A percentile compares a stretch with the other conserved stretches of the same genome.
Evolutionary conservation across 2,329 filamentous ascomycete species (phyloP).

Genomic region (Peltaster fructicola): DNA sequence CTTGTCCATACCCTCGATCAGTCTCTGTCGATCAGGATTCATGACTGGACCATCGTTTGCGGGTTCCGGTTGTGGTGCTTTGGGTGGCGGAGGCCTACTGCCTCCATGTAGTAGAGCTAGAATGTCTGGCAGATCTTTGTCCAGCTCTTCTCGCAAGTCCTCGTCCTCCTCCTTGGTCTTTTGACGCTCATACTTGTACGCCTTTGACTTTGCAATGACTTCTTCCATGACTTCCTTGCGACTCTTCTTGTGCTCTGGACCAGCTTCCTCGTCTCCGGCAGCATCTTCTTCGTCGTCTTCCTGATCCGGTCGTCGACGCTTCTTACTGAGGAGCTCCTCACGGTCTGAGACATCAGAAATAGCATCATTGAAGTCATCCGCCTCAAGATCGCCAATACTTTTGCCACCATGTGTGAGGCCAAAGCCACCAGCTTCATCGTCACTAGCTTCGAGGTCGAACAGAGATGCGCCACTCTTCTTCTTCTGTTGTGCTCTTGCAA

Average conservation of each 20-base stretch:
- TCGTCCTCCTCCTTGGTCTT: constrained; percentile 85
- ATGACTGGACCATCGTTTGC: constrained; percentile 24
- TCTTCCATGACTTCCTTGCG: constrained; percentile 98
- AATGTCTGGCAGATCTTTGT: constrained; percentile 65
- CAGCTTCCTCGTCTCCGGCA: constrained; percentile 26
- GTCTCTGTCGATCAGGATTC: constrained; percentile 44
- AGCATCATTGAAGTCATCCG: constrained; percentile 42
- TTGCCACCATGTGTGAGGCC: constrained; percentile 62
- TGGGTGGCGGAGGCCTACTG: constrained; percentile 24
- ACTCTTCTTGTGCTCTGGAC: constrained; percentile 55
- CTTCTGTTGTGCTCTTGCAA: constrained; percentile 70
- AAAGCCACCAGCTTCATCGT: constrained; percentile 31
- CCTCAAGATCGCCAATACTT: constrained; percentile 54
- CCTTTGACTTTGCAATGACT: constrained; percentile 90
- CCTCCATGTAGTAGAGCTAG: constrained; percentile 50
- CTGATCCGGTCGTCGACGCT: constrained; percentile 21
- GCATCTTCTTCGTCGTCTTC: constrained; percentile 30
- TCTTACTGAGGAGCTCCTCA: constrained; percentile 23
- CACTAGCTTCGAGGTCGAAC: constrained; percentile 82
- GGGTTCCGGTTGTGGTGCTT: constrained; percentile 7
- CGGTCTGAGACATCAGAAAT: constrained; percentile 27
- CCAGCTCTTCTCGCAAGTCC: constrained; percentile 65
- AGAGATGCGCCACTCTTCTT: constrained; percentile 59
- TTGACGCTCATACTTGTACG: constrained; percentile 87
- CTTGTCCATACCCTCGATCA: constrained; percentile 43